Conservation (phyloP, 352 stramenopile genomes). For the Pythium plurisporium region DNA sequence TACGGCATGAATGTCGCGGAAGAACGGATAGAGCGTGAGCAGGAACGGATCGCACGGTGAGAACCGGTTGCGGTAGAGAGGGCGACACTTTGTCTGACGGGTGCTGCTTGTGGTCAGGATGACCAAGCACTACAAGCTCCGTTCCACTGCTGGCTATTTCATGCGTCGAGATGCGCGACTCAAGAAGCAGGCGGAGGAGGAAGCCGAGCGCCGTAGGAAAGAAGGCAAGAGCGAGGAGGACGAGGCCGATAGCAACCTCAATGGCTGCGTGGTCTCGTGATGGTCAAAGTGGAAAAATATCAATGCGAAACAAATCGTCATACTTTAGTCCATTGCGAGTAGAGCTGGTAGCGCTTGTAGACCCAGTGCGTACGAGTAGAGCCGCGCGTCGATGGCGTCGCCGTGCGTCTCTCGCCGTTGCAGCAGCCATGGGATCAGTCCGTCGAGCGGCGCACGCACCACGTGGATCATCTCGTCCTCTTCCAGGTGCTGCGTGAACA, state of each 20-base stretch:
- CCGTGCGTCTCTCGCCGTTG: conserved; percentile 30
- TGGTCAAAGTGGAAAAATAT: not conserved
- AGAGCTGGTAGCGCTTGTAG: conserved; percentile 30
- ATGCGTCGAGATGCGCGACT: conserved; percentile 63
- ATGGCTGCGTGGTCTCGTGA: conserved; percentile 32
- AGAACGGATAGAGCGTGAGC: conserved; percentile 57
- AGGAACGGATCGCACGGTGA: conserved; percentile 57
- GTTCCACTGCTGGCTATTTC: conserved; percentile 62
- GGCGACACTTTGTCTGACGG: not conserved
- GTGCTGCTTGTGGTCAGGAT: conserved; percentile 18
- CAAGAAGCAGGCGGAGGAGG: conserved; percentile 41
- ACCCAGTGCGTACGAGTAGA: conserved; percentile 59
- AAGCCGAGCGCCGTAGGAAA: conserved; percentile 30
- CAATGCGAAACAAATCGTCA: not conserved
- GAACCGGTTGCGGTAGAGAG: not conserved
- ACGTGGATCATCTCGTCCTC: conserved; percentile 72
- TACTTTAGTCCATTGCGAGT: not conserved
- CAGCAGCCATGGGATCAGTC: conserved; percentile 59
- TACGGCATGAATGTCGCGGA: conserved; percentile 79
- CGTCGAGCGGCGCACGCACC: conserved; percentile 49
- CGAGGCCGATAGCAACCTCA: conserved; percentile 19
- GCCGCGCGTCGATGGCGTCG: conserved; percentile 48
- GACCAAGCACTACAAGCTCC: conserved; percentile 72
- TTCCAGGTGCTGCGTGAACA: conserved; percentile 43
- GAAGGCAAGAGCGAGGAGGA: conserved; percentile 20